Conservation (phyloP, 2,329 filamentous ascomycete species). For the Pseudogymnoascus sp. region DNA sequence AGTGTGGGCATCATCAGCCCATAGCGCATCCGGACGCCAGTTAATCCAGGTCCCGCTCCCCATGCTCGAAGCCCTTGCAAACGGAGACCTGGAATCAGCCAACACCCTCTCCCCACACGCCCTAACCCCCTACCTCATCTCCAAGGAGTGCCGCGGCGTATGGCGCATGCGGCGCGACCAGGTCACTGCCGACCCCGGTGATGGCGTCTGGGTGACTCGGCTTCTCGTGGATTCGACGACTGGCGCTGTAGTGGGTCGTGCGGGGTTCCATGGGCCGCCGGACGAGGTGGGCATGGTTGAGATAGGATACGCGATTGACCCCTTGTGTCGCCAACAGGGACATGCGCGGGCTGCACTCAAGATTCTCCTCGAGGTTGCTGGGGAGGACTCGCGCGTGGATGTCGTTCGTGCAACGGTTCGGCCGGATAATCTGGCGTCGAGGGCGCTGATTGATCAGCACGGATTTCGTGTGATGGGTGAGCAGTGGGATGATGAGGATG, state of each 20-base stretch:
- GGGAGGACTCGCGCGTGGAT: neutral
- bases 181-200: neutral
- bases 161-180: slow-evolving; percentile 1
- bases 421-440: neutral
- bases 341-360: slow-evolving; percentile 12
- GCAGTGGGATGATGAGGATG: slow-evolving; percentile 61
- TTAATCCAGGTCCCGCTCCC: neutral
- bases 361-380: slow-evolving; percentile 9
- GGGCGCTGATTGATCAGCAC: neutral
- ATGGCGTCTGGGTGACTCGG: neutral
- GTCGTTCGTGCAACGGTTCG: neutral
- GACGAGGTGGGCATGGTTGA: slow-evolving; percentile 13
- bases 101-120: neutral
- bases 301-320: slow-evolving; percentile 12
- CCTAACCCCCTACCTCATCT: neutral
- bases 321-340: neutral
- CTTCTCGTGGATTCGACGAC: neutral
- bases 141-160: neutral
- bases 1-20: neutral
- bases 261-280: slow-evolving; percentile 11
- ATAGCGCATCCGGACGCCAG: neutral
- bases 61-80: neutral
- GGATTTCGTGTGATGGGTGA: neutral
- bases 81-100: neutral
- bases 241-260: neutral